Conservation (phyloP, 352 stramenopile species). For the Phytophthora fragariaefolia region DNA sequence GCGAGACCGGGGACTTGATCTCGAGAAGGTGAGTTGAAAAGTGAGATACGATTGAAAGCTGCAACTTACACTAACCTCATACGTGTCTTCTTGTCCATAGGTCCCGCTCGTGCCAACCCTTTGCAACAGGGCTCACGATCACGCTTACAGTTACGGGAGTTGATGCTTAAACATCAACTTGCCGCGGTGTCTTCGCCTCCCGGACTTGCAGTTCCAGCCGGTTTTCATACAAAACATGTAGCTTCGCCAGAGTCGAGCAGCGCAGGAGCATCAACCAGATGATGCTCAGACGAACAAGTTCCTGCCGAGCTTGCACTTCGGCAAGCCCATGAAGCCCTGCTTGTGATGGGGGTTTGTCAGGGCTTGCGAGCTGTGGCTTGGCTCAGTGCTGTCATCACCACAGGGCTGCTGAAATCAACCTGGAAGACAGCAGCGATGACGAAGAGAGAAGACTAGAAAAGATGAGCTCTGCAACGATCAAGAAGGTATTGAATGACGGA, state of each 20-base stretch:
- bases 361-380: too few species aligned
- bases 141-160: background rate
- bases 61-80: background rate
- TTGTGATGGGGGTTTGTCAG: too few species aligned
- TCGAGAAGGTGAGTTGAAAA: conserved; percentile 2
- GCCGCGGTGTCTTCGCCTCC: background rate
- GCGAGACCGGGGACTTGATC: background rate
- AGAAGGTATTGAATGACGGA: too few species aligned
- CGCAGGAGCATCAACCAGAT: background rate
- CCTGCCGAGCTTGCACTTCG: too few species aligned
- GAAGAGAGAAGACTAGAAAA: too few species aligned
- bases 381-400: too few species aligned
- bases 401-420: too few species aligned
- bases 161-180: background rate
- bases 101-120: too few species aligned
- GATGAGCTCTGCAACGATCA: too few species aligned
- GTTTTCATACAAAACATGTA: background rate
- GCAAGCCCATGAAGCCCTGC: too few species aligned
- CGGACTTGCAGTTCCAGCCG: background rate
- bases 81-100: background rate
- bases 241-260: background rate
- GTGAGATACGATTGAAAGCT: background rate
- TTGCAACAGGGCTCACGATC: background rate
- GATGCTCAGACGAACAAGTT: background rate
- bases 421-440: too few species aligned